Conservation (phyloP, 2,329 filamentous ascomycete genomes). For the Plenodomus lindquistii region DNA sequence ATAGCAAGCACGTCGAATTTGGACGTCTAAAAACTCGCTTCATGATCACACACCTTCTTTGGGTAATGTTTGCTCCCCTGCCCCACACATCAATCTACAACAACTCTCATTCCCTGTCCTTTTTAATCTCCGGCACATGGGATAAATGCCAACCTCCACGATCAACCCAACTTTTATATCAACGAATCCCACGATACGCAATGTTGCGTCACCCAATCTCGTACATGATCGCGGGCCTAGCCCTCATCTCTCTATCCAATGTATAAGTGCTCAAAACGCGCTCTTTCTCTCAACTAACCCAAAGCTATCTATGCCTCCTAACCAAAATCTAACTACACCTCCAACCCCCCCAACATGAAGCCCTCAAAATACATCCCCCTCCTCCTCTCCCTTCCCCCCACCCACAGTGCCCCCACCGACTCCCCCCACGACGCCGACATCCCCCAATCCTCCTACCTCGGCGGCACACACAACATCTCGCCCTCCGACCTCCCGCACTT, state of each 20-base stretch:
- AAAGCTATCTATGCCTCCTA: not conserved
- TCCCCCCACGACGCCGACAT: constrained; percentile 20
- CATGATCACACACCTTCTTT: not conserved
- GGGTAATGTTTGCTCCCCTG: not conserved
- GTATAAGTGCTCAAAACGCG: not conserved
- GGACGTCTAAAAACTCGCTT: too few species aligned
- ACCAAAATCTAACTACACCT: not conserved
- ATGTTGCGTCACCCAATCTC: not conserved
- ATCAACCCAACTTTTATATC: not conserved
- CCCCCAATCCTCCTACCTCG: constrained; percentile 21
- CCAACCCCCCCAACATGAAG: not conserved
- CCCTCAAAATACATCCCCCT: not conserved
- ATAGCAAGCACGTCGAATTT: too few species aligned
- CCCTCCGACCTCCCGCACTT: constrained; percentile 45
- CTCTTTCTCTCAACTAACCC: not conserved
- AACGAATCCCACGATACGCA: not conserved
- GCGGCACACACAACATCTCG: constrained; percentile 48
- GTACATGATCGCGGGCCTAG: too few species aligned
- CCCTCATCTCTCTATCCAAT: not conserved
- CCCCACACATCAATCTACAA: constrained; percentile 9
- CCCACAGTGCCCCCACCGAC: constrained; percentile 14
- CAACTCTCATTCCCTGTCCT: constrained; percentile 4
- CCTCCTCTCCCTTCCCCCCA: not conserved
- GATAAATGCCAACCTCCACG: not conserved
- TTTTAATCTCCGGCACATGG: constrained; percentile 9